Conservation (phyloP, 2,329 filamentous ascomycete genomes). For the Delphinella strobiligena region DNA sequence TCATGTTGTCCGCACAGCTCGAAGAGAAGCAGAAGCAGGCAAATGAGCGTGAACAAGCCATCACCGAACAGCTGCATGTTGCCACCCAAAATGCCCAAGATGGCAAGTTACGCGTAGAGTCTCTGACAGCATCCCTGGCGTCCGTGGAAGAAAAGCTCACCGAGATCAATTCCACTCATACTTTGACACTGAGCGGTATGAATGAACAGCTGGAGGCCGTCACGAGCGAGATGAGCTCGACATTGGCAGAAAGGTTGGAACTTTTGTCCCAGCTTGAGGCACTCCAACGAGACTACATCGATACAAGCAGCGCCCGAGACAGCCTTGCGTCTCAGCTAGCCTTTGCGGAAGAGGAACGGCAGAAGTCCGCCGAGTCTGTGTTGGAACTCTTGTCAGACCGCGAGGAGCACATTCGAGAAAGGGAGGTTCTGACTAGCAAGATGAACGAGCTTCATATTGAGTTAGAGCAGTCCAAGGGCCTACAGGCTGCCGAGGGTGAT, state of each 20-base stretch:
- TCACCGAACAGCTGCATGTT: background rate
- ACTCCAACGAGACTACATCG: background rate
- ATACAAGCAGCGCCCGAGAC: background rate
- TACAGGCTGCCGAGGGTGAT: slow-evolving; percentile 4
- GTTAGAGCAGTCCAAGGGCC: slow-evolving; percentile 8
- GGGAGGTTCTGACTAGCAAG: slow-evolving; percentile 5
- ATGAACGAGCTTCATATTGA: slow-evolving; percentile 8
- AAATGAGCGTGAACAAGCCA: background rate
- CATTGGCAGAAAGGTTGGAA: background rate
- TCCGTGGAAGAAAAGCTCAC: background rate
- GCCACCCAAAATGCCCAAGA: background rate
- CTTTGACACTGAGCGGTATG: background rate
- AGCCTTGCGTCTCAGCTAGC: background rate
- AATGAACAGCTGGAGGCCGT: background rate
- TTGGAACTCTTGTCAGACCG: slow-evolving; percentile 3
- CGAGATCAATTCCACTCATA: background rate
- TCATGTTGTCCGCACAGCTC: background rate
- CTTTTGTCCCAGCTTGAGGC: background rate
- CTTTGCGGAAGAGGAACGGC: background rate
- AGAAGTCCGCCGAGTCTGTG: background rate
- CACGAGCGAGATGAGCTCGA: background rate
- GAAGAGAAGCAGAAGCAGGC: background rate
- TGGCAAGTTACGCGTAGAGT: too few relatives aligned
- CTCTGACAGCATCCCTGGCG: too few relatives aligned
- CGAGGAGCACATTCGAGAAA: slow-evolving; percentile 8